Evolutionary conservation across 2,329 filamentous ascomycete species (phyloP).

Genomic region (Pseudocercospora crystallina): DNA sequence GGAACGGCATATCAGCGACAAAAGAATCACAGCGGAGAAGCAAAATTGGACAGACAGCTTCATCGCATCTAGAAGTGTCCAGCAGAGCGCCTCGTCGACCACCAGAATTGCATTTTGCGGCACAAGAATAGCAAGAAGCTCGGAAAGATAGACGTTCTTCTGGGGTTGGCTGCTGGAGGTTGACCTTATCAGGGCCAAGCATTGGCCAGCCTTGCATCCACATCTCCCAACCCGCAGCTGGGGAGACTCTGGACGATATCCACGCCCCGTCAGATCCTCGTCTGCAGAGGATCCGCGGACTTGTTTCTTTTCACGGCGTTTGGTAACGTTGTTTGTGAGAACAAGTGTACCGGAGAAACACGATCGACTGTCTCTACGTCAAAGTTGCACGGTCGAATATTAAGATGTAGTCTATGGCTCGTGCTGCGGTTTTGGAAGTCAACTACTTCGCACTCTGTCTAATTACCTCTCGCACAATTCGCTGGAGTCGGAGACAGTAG

Average conservation of each 20-base stretch:
- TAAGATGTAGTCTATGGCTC: too few species aligned
- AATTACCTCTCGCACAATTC: too few species aligned
- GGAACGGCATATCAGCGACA: not conserved
- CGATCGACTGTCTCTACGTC: not conserved
- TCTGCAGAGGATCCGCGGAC: conserved; percentile 21
- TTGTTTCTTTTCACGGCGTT: conserved; percentile 16
- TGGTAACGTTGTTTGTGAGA: conserved; percentile 2
- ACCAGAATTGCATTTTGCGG: not conserved
- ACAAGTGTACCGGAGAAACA: conserved; percentile 22
- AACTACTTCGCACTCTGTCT: too few species aligned
- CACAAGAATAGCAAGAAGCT: not conserved
- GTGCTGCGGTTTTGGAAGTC: too few species aligned
- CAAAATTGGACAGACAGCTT: not conserved
- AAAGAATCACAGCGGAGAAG: not conserved
- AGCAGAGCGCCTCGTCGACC: not conserved
- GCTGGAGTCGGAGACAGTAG: too few species aligned
- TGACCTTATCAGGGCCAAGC: conserved; percentile 4
- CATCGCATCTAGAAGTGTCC: conserved; percentile 1
- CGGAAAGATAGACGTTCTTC: not conserved
- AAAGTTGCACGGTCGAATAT: too few species aligned
- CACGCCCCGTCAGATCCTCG: conserved; percentile 7
- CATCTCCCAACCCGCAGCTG: too few species aligned
- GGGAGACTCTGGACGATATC: not conserved
- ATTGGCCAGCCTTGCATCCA: conserved; percentile 2
- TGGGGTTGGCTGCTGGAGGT: conserved; percentile 1